Evolutionary conservation across 805 yeast species (phyloP).

Genomic region (Dipodascus albidus): DNA sequence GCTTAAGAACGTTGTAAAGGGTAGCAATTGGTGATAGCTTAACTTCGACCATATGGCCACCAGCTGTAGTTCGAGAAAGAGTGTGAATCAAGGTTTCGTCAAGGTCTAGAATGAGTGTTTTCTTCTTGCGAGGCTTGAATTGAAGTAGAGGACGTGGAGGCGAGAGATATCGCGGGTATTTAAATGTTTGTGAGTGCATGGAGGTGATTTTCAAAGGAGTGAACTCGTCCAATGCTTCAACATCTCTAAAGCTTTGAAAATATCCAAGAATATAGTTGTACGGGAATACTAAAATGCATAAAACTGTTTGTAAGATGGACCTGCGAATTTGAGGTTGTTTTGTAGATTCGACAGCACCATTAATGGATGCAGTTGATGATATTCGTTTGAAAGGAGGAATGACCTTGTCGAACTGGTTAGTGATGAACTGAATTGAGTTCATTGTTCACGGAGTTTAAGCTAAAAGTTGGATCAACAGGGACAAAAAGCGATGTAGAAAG

Average conservation of each 20-base stretch:
- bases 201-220: not conserved
- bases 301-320: not conserved
- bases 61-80: conserved; percentile 43
- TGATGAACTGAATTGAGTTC: conserved; percentile 20
- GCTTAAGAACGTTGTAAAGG: conserved; percentile 77
- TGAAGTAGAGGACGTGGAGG: conserved; percentile 15
- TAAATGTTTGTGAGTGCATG: not conserved
- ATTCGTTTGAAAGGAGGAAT: conserved; percentile 5
- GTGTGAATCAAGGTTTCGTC: conserved; percentile 96
- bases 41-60: conserved; percentile 73
- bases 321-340: not conserved
- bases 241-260: not conserved
- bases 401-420: conserved; percentile 19
- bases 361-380: not conserved
- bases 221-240: not conserved
- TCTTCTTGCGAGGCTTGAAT: conserved; percentile 27
- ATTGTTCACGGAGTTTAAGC: too few species aligned
- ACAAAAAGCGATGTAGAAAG: not conserved
- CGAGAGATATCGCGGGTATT: conserved; percentile 3
- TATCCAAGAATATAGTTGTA: not conserved
- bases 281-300: not conserved
- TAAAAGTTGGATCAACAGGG: too few species aligned
- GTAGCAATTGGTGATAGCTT: conserved; percentile 59
- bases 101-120: conserved; percentile 74
- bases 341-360: not conserved